Evolutionary conservation across 176 grass and related monocot species (phyloP).

Genomic region (Leersia perrieri): DNA sequence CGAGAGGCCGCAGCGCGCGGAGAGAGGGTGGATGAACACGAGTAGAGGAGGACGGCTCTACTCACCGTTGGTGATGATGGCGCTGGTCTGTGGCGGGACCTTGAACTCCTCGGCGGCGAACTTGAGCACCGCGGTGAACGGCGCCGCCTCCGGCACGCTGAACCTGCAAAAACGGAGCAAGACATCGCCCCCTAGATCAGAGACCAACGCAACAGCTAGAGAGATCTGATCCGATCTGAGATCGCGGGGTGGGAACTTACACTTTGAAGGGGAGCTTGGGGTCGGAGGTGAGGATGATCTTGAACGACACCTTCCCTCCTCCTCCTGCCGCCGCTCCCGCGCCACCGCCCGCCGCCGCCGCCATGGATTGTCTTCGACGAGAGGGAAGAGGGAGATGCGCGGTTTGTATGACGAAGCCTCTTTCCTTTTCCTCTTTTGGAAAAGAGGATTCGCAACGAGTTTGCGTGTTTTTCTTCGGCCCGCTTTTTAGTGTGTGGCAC

Average conservation of each 20-base stretch:
- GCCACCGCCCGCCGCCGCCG: constrained; percentile 35
- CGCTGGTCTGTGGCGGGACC: constrained; percentile 97
- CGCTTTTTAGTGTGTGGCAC: too few relatives aligned
- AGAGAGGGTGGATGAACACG: not conserved
- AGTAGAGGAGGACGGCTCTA: too few relatives aligned
- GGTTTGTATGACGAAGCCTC: not conserved
- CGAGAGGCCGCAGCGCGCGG: not conserved
- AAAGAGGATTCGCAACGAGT: not conserved
- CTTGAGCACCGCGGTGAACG: constrained; percentile 96
- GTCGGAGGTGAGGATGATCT: constrained; percentile 97
- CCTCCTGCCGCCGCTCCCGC: constrained; percentile 6
- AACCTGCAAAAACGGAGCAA: constrained; percentile 51
- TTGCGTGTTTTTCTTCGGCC: not conserved
- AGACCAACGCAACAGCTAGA: not conserved
- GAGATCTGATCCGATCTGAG: constrained; percentile 33
- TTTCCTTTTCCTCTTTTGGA: not conserved
- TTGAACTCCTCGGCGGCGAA: constrained; percentile 98
- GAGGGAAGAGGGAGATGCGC: not conserved
- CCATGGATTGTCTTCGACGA: not conserved
- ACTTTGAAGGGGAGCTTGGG: constrained; percentile 99
- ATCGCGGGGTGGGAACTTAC: constrained; percentile 32
- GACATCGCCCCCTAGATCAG: constrained; percentile 15
- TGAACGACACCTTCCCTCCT: constrained; percentile 96
- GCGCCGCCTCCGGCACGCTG: constrained; percentile 94
- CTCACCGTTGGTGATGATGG: constrained; percentile 97